Percentiles rank a stretch among this genome's conserved stretches.
Conservation (phyloP, 1,284 basidiomycete genomes). For the Tremellales sp. region DNA sequence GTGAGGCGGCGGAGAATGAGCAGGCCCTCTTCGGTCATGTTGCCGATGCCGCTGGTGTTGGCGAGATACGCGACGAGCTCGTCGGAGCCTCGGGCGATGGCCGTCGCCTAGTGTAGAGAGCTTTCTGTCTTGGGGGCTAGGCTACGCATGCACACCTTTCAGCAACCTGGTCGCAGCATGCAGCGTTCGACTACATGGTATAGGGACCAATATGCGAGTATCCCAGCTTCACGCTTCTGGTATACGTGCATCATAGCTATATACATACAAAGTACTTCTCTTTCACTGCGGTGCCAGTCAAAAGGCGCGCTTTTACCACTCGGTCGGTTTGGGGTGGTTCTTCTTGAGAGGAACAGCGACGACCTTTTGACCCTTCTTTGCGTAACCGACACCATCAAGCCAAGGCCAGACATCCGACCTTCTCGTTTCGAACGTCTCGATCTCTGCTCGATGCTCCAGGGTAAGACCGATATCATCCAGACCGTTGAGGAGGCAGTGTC, state of each 20-base stretch:
- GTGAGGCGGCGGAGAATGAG: too few relatives aligned
- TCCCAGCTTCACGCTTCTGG: too few relatives aligned
- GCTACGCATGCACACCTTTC: background rate
- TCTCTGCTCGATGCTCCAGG: conserved; percentile 66
- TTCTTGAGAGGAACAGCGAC: conserved; percentile 48
- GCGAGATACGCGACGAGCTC: too few relatives aligned
- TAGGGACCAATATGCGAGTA: too few relatives aligned
- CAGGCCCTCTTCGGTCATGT: too few relatives aligned
- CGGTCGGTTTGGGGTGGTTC: conserved; percentile 53
- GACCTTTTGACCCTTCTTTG: conserved; percentile 58
- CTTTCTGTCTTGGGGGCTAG: too few relatives aligned
- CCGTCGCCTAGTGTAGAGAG: background rate
- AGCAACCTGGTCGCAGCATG: too few relatives aligned
- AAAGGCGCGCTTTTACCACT: conserved; percentile 60
- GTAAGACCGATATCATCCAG: conserved; percentile 92
- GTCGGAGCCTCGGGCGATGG: too few relatives aligned
- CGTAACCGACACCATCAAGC: conserved; percentile 87
- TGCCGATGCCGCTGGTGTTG: too few relatives aligned
- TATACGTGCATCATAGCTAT: background rate
- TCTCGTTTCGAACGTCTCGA: conserved; percentile 71
- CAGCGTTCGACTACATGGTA: too few relatives aligned
- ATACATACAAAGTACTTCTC: conserved; percentile 1
- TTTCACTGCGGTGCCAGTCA: background rate
- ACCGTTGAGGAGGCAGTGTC: conserved; percentile 88
- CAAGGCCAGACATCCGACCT: conserved; percentile 79